Conservation (phyloP, 306 rosid genomes). For the Vigna radiata region DNA sequence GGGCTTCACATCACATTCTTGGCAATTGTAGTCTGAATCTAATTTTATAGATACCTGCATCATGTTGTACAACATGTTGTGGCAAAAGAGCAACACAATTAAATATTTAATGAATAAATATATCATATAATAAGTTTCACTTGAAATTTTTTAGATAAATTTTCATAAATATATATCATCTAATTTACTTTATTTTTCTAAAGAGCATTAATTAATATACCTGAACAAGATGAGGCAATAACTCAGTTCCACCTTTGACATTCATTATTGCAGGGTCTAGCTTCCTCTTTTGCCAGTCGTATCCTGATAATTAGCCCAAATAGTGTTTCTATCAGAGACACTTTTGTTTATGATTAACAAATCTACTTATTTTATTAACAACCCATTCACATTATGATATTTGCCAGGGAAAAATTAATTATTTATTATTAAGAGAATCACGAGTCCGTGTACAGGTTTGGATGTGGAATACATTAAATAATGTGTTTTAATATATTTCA, state of each 20-base stretch:
- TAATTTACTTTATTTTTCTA: not conserved
- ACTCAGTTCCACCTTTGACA: slow-evolving; percentile 56
- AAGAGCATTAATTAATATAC: slow-evolving; percentile 43
- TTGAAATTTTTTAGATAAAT: too few relatives aligned
- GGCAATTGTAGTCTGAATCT: slow-evolving; percentile 54
- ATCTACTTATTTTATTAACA: not conserved
- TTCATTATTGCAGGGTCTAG: slow-evolving; percentile 92
- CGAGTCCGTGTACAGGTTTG: too few relatives aligned
- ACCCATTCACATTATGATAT: not conserved
- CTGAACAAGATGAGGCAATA: slow-evolving; percentile 77
- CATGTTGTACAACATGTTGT: slow-evolving; percentile 9
- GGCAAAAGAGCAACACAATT: not conserved
- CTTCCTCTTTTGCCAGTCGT: slow-evolving; percentile 78
- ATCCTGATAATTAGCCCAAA: slow-evolving; percentile 55
- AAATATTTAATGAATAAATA: not conserved
- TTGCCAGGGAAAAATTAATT: not conserved
- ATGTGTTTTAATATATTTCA: not conserved
- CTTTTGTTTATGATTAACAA: not conserved
- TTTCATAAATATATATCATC: not conserved
- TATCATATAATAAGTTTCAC: too few relatives aligned
- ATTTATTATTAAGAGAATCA: too few relatives aligned
- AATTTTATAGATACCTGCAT: slow-evolving; percentile 68
- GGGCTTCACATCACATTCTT: slow-evolving; percentile 60
- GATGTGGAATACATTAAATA: not conserved
- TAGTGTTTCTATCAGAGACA: not conserved